Evolutionary conservation across 2,329 filamentous ascomycete species (phyloP).

Genomic region (Cladosporium sp.): DNA sequence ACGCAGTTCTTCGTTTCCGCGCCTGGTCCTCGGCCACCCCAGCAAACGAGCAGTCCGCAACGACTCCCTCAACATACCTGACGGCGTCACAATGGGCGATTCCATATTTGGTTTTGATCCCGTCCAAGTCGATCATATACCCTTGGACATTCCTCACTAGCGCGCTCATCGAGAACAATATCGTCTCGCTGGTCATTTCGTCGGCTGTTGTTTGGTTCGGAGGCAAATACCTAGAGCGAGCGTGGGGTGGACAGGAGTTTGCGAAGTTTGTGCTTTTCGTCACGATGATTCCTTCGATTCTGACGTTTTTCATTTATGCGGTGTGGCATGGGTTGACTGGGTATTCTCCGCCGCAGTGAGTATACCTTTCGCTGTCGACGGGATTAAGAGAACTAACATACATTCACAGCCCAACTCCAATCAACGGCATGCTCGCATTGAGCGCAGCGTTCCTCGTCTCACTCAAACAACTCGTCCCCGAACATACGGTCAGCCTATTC

Average conservation of each 20-base stretch:
- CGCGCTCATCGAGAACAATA: constrained; percentile 87
- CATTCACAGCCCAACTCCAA: constrained; percentile 64
- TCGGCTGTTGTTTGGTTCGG: constrained; percentile 83
- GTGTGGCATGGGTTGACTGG: constrained; percentile 69
- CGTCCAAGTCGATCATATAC: constrained; percentile 78
- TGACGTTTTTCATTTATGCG: constrained; percentile 73
- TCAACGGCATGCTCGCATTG: constrained; percentile 84
- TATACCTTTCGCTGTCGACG: no score
- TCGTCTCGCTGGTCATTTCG: constrained; percentile 80
- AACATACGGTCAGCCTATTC: constrained; percentile 94
- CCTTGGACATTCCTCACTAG: constrained; percentile 91
- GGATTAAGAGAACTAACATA: constrained; percentile 1
- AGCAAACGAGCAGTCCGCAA: constrained; percentile 25
- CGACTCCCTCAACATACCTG: constrained; percentile 40
- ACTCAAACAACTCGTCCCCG: constrained; percentile 95
- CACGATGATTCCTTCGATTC: constrained; percentile 75
- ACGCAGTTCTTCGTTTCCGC: constrained; percentile 73
- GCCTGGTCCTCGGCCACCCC: constrained; percentile 56
- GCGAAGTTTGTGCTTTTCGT: constrained; percentile 83
- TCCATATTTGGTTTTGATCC: constrained; percentile 86
- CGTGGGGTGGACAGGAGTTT: constrained; percentile 91
- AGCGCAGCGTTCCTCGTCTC: constrained; percentile 94
- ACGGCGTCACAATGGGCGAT: constrained; percentile 41
- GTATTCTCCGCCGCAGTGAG: constrained; percentile 63
- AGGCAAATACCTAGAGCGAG: constrained; percentile 90